Conservation (phyloP, 257 asterid genomes). For the Gentiana macrophylla region DNA sequence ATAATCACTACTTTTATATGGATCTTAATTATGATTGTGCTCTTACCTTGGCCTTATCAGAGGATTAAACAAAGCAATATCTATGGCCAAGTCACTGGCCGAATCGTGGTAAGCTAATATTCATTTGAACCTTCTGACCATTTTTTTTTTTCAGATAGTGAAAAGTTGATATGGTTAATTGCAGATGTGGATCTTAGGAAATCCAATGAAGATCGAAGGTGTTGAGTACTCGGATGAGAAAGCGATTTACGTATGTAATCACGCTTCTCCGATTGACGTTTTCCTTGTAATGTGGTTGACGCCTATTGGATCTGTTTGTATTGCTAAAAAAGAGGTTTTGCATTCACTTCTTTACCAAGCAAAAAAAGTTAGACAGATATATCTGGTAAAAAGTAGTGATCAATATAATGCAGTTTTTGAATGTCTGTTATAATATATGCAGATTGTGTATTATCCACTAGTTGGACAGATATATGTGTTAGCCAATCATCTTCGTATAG, state of each 20-base stretch:
- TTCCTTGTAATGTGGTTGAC: conserved; percentile 39
- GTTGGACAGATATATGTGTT: conserved; percentile 34
- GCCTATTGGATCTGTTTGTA: conserved; percentile 34
- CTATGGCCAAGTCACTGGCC: conserved; percentile 40
- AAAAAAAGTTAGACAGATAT: no score
- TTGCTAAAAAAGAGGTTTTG: conserved; percentile 35
- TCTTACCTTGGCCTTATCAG: conserved; percentile 43
- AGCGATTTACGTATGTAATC: conserved; percentile 41
- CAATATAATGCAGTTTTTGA: not conserved
- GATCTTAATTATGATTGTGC: conserved; percentile 33
- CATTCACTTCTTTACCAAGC: not conserved
- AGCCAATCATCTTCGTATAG: conserved; percentile 35
- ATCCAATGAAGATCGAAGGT: conserved; percentile 36
- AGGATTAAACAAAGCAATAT: conserved; percentile 39
- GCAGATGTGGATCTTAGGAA: conserved; percentile 43
- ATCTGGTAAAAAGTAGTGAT: not conserved
- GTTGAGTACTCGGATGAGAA: conserved; percentile 26
- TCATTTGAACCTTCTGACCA: no score
- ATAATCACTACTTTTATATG: conserved; percentile 30
- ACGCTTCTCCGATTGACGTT: conserved; percentile 39
- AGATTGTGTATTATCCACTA: conserved; percentile 32
- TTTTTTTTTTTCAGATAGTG: not conserved
- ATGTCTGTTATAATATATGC: not conserved
- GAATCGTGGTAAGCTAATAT: conserved; percentile 26
- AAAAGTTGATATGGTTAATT: conserved; percentile 6